Conservation (phyloP, 352 stramenopile species). For the Saprolegnia diclina region DNA sequence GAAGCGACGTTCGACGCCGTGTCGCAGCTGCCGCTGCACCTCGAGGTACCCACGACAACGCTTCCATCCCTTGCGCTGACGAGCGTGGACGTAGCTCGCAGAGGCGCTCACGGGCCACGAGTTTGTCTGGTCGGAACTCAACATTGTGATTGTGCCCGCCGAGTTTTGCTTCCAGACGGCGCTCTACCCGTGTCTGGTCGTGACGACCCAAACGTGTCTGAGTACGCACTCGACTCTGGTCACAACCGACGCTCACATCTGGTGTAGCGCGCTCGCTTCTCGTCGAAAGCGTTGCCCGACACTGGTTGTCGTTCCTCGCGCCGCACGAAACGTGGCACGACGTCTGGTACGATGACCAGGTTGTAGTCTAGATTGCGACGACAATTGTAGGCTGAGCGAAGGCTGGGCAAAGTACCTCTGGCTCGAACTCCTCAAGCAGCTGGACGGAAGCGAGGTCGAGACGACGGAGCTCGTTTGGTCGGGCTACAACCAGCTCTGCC, state of each 20-base stretch:
- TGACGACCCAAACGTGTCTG: not conserved
- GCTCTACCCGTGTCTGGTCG: not conserved
- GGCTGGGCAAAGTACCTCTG: slow-evolving; percentile 17
- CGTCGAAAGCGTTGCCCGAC: not conserved
- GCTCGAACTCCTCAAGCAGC: not conserved
- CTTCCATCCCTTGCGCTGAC: no score
- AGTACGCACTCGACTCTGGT: not conserved
- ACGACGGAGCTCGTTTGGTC: not conserved
- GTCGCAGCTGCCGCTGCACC: slow-evolving; percentile 2
- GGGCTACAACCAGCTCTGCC: slow-evolving; percentile 6
- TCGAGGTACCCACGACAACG: slow-evolving; percentile 1
- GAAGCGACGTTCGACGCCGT: slow-evolving; percentile 5
- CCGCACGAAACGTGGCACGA: slow-evolving; percentile 24
- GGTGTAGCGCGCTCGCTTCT: slow-evolving; percentile 6
- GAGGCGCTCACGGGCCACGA: not conserved
- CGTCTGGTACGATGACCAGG: slow-evolving; percentile 7
- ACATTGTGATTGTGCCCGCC: slow-evolving; percentile 9
- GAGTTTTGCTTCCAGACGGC: slow-evolving; percentile 3
- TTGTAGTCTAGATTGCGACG: not conserved
- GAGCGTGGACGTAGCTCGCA: not conserved
- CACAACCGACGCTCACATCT: not conserved
- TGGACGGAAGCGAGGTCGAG: not conserved
- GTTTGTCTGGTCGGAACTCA: slow-evolving; percentile 2
- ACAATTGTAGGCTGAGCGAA: slow-evolving; percentile 12
- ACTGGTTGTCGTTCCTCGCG: not conserved